Percentiles rank a stretch among this genome's conserved stretches.
phyloP scores from a whole-genome alignment of 768 basidiomycete genomes.

The Lactarius psammicola region DNA sequence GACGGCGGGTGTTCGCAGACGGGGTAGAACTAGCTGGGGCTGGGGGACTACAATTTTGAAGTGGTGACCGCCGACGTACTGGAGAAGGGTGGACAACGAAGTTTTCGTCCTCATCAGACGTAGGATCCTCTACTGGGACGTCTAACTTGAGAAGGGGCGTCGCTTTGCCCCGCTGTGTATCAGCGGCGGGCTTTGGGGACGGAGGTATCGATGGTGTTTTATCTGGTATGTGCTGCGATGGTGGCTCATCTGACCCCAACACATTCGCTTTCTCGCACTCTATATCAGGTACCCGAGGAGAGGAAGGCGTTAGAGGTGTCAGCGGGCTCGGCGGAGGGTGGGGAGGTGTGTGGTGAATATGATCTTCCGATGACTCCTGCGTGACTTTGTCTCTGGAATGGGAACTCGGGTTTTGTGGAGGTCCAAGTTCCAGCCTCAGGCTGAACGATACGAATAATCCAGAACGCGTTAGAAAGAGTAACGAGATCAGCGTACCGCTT shows the following conservation, averaged over 20 bases:
- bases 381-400: neutral
- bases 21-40: neutral
- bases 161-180: neutral
- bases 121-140: conserved; percentile 7
- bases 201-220: neutral
- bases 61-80: neutral
- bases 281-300: conserved; percentile 1
- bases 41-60: neutral
- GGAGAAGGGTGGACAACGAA: conserved; percentile 6
- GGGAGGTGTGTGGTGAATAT: neutral
- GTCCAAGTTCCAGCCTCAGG: neutral
- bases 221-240: neutral
- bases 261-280: neutral
- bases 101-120: conserved; percentile 8
- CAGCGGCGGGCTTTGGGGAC: neutral
- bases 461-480: neutral
- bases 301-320: conserved; percentile 15
- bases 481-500: conserved; percentile 9
- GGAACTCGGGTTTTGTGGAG: neutral
- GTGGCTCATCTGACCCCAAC: neutral
- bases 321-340: conserved; percentile 13
- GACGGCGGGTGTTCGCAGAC: neutral
- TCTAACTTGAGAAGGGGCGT: neutral
- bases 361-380: conserved; percentile 4
- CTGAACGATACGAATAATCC: conserved; percentile 7